Evolutionary conservation across 441 rosid genomes (phyloP).

Genomic region (Pelargonium hybrid): DNA sequence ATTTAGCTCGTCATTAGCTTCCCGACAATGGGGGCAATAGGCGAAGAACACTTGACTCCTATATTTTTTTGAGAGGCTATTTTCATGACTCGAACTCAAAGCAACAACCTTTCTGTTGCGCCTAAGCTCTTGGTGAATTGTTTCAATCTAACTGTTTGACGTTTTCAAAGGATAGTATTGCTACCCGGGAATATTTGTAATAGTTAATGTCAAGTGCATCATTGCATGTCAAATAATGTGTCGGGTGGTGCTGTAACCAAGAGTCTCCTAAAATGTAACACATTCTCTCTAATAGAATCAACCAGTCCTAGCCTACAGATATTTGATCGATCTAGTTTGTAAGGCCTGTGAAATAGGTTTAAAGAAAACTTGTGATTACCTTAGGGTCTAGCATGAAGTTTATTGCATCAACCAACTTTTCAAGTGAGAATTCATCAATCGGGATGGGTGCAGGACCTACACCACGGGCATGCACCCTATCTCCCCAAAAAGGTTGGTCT

Average conservation of each 20-base stretch:
- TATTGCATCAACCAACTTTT: constrained; percentile 33
- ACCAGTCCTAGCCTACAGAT: no score
- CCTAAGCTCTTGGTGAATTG: no score
- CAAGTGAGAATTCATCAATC: constrained; percentile 32
- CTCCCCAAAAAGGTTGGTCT: constrained; percentile 46
- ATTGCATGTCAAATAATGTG: no score
- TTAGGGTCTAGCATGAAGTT: constrained; percentile 31
- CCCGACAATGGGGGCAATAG: background rate
- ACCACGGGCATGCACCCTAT: constrained; percentile 33
- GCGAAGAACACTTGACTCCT: background rate
- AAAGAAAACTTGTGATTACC: constrained; percentile 13
- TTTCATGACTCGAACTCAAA: background rate
- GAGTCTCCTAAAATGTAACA: no score
- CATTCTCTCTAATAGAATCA: no score
- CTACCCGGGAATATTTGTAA: no score
- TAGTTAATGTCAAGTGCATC: no score
- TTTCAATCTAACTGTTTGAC: no score
- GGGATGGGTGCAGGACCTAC: constrained; percentile 37
- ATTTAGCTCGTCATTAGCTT: background rate
- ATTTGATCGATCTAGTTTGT: no score
- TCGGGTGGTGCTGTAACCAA: no score
- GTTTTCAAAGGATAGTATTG: no score
- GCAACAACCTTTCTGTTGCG: no score
- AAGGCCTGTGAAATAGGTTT: constrained; percentile 1
- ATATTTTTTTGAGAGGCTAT: background rate